Evolutionary conservation across 345 rosid genomes (phyloP), one percentile per base, ranked within the genome.

Genomic region (Gossypium mustelinum): DNA sequence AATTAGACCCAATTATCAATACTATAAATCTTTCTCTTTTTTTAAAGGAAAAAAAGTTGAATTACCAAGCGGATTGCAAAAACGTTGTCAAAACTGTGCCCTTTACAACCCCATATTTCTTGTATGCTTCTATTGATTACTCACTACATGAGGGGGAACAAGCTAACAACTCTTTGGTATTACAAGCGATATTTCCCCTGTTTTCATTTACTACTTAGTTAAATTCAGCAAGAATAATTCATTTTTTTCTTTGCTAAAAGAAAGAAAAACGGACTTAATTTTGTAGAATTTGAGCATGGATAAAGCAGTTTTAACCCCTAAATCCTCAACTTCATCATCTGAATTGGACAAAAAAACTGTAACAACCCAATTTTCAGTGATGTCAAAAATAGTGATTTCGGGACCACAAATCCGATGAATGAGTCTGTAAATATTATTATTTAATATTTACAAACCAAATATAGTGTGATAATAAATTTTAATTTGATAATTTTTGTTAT

Each of bases 101-200:
- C 81, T 89, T 90, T 22, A 76, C 78, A 75, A 88, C 73, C 67
- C 98, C 98, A 73, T 94, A 94, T 68, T 81, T 94, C 90, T 90
- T 90, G 82, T 92, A 94, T 80, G 97, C 98, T 84, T 84, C 85
- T 94, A 88, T 92, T 18, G 97, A 94, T 65, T 92, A 94, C 85
- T 90, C 97, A 9, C 98, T 88, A 68, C 98, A 92, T 3, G 97
- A 87, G 1, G 97, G 98, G 97, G 98, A 24, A 90, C 82, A 54
- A 89, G 90, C 47, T 97, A 77, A 79, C 98, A 94, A 79, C 97
- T 94, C 11, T 85, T 92, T 0, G 91, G 97, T 75, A 90, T 29
- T 56, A 92, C 10, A 59, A 94, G 98, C 29, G 98, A 94, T 76
- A 92, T 94, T 81, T 94, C 97, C 79, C 92, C 98, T 91, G 85